A percentile compares a stretch with the other conserved stretches of the same genome.
These are phyloP conservation scores for Hirschfeldia incana DNA, from an alignment of 345 rosid genomes.

Conservation along the genomic window DNA sequence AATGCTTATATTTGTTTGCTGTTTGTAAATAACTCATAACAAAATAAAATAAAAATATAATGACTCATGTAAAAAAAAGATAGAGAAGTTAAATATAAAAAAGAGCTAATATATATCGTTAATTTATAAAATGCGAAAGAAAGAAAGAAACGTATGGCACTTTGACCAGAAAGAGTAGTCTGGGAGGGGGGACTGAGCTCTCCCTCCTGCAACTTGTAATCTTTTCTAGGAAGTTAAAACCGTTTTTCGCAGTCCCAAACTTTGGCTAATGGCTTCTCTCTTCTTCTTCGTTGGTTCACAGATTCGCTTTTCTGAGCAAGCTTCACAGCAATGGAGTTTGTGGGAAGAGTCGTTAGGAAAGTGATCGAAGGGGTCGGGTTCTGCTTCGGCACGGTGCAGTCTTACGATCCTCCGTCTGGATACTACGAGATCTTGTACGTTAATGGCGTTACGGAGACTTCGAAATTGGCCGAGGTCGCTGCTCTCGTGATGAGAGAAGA, in stretches of 20 bases:
- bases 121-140: neutral
- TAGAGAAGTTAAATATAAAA: too few relatives aligned
- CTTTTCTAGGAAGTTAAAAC: slow-evolving; percentile 2
- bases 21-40: too few relatives aligned
- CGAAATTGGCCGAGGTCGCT: slow-evolving; percentile 36
- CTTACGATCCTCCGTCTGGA: slow-evolving; percentile 60
- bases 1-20: too few relatives aligned
- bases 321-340: slow-evolving; percentile 50
- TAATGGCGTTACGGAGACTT: slow-evolving; percentile 69
- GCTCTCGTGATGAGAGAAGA: neutral
- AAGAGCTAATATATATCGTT: too few relatives aligned
- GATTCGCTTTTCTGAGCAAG: neutral
- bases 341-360: slow-evolving; percentile 63
- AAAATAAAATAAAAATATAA: too few relatives aligned
- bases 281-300: neutral
- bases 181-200: neutral
- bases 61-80: too few relatives aligned
- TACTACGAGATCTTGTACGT: slow-evolving; percentile 59
- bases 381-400: slow-evolving; percentile 53
- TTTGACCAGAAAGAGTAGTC: slow-evolving; percentile 4
- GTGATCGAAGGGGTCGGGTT: slow-evolving; percentile 50
- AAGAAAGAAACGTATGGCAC: neutral
- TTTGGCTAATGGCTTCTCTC: neutral
- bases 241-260: neutral
- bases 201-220: slow-evolving; percentile 25